A percentile compares a stretch with the other conserved stretches of the same genome.
These are phyloP conservation scores for Aphanomyces astaci DNA, from an alignment of 352 stramenopile genomes.

Conservation along the genomic window DNA sequence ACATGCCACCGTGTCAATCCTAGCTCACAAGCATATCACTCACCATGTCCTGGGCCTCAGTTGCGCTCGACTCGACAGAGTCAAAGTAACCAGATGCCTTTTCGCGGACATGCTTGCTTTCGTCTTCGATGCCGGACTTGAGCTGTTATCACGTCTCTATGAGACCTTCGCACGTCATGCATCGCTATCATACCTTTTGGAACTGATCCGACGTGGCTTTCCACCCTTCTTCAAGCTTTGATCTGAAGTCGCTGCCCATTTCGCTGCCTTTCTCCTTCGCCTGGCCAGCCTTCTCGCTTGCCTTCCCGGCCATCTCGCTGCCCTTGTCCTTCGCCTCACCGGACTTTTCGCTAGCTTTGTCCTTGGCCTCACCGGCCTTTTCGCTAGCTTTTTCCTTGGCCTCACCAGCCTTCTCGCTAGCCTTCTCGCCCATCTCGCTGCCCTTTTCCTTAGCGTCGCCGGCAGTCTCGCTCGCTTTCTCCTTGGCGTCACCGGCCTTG, in stretches of 20 bases:
- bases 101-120: background rate
- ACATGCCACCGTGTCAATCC: background rate
- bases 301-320: no score
- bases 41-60: background rate
- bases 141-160: background rate
- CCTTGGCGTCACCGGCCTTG: background rate
- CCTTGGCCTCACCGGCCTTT: no score
- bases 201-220: background rate
- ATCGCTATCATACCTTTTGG: background rate
- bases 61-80: background rate
- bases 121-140: background rate
- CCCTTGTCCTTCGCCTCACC: no score
- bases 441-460: background rate
- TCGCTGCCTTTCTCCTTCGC: no score
- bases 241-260: background rate
- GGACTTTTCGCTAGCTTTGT: no score
- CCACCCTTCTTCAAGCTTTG: background rate
- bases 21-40: background rate
- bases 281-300: no score
- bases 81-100: constrained; percentile 1
- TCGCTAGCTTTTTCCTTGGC: no score
- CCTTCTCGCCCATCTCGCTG: no score
- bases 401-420: no score
- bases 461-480: background rate
- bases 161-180: background rate